Conservation (phyloP, 2,329 filamentous ascomycete species). For the Hysterium pulicare region DNA sequence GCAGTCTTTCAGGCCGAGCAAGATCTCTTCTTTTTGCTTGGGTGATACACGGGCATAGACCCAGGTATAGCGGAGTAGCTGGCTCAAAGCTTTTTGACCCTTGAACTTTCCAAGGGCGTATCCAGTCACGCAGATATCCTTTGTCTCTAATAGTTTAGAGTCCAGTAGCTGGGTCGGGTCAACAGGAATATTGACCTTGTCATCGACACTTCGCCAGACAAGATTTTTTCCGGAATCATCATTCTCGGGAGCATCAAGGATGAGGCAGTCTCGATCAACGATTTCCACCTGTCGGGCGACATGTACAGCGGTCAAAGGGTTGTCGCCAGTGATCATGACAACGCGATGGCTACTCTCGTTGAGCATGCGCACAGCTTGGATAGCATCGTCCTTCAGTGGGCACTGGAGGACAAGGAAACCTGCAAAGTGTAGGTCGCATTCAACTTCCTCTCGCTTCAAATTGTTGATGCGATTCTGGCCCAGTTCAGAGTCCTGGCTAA, state of each 20-base stretch:
- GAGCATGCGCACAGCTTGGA: slow-evolving; percentile 90
- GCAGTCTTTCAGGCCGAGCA: slow-evolving; percentile 92
- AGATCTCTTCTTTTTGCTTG: slow-evolving; percentile 97
- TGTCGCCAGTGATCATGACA: slow-evolving; percentile 99
- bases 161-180: slow-evolving; percentile 80
- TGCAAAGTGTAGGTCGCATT: slow-evolving; percentile 79
- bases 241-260: slow-evolving; percentile 91
- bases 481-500: slow-evolving; percentile 77
- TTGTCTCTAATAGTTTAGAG: slow-evolving; percentile 71
- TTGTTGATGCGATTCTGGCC: slow-evolving; percentile 85
- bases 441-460: slow-evolving; percentile 87
- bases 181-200: slow-evolving; percentile 80
- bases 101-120: slow-evolving; percentile 90
- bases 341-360: slow-evolving; percentile 98
- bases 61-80: slow-evolving; percentile 86
- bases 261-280: slow-evolving; percentile 90
- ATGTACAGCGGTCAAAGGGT: slow-evolving; percentile 92
- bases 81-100: slow-evolving; percentile 69
- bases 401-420: slow-evolving; percentile 95
- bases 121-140: slow-evolving; percentile 93
- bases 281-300: slow-evolving; percentile 96
- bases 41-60: slow-evolving; percentile 97
- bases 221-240: slow-evolving; percentile 76
- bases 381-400: slow-evolving; percentile 92
- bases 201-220: slow-evolving; percentile 93